These are phyloP conservation scores for Pseudozyma thailandica DNA, from an alignment of 1,284 basidiomycete species.

Conservation along the genomic window DNA sequence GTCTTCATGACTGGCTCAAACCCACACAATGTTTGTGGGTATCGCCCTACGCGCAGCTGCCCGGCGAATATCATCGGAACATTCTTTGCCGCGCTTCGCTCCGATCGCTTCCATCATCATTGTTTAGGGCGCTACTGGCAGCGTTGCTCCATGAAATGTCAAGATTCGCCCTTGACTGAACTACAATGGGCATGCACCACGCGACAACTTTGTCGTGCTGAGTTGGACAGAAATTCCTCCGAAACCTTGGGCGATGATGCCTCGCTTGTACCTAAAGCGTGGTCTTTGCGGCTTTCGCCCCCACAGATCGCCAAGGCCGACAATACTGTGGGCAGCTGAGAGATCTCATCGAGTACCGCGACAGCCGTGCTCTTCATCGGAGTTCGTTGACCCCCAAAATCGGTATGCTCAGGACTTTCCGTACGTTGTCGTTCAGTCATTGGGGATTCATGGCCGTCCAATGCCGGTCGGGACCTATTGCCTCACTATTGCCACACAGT, in stretches of 20 bases:
- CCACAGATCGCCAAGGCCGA: too few species aligned
- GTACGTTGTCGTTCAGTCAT: too few species aligned
- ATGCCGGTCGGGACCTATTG: background rate
- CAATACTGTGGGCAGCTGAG: background rate
- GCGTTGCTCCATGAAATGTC: too few species aligned
- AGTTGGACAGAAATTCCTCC: constrained; percentile 5
- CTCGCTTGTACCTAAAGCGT: too few species aligned
- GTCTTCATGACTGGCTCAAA: too few species aligned
- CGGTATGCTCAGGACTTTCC: too few species aligned
- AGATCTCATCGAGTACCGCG: background rate
- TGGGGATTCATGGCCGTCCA: too few species aligned
- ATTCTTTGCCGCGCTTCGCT: background rate
- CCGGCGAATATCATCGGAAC: constrained; percentile 1
- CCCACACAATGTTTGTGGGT: too few species aligned
- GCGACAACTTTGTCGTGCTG: background rate
- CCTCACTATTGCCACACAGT: constrained; percentile 3
- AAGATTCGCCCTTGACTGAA: too few species aligned
- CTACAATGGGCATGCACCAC: background rate
- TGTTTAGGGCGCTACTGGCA: too few species aligned
- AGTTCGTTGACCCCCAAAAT: background rate
- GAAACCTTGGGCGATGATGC: constrained; percentile 1
- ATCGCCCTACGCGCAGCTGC: too few species aligned
- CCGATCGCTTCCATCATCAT: background rate
- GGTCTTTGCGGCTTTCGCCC: too few species aligned
- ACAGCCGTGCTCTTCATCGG: background rate